A percentile compares a stretch with the other conserved stretches of the same genome.
Conservation (phyloP, 1,284 basidiomycete genomes). For the Ganoderma multipileum region DNA sequence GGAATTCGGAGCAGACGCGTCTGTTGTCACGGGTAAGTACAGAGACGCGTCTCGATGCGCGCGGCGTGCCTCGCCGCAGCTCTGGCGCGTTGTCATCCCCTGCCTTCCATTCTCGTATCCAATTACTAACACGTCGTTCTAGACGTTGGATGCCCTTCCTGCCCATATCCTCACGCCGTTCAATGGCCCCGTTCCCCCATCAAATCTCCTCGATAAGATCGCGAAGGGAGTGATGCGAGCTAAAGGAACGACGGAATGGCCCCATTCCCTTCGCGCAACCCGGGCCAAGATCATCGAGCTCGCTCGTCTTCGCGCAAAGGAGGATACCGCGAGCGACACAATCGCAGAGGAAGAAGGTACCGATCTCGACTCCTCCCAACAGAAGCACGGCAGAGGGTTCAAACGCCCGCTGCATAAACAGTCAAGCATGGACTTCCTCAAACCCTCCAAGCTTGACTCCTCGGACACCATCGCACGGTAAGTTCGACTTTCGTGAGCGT, state of each 20-base stretch:
- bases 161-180: slow-evolving; percentile 82
- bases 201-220: slow-evolving; percentile 84
- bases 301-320: slow-evolving; percentile 66
- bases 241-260: slow-evolving; percentile 78
- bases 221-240: slow-evolving; percentile 74
- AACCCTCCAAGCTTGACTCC: slow-evolving; percentile 49
- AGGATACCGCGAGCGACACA: slow-evolving; percentile 48
- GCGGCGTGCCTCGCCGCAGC: background rate
- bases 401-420: slow-evolving; percentile 75
- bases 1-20: slow-evolving; percentile 74
- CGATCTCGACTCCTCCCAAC: slow-evolving; percentile 47
- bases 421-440: slow-evolving; percentile 86
- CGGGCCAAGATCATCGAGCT: slow-evolving; percentile 81
- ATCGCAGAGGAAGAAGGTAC: slow-evolving; percentile 45
- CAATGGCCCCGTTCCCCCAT: slow-evolving; percentile 79
- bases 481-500: slow-evolving; percentile 33
- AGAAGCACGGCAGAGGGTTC: slow-evolving; percentile 49
- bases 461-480: slow-evolving; percentile 68
- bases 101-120: slow-evolving; percentile 15
- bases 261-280: slow-evolving; percentile 79
- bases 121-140: slow-evolving; percentile 13
- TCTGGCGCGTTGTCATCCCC: slow-evolving; percentile 8
- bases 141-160: slow-evolving; percentile 86
- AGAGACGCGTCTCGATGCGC: slow-evolving; percentile 19
- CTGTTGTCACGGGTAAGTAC: slow-evolving; percentile 68